Evolutionary conservation across 1,284 basidiomycete genomes (phyloP), one percentile per base, ranked within the genome.

Genomic region (Cryptococcus sp.): DNA sequence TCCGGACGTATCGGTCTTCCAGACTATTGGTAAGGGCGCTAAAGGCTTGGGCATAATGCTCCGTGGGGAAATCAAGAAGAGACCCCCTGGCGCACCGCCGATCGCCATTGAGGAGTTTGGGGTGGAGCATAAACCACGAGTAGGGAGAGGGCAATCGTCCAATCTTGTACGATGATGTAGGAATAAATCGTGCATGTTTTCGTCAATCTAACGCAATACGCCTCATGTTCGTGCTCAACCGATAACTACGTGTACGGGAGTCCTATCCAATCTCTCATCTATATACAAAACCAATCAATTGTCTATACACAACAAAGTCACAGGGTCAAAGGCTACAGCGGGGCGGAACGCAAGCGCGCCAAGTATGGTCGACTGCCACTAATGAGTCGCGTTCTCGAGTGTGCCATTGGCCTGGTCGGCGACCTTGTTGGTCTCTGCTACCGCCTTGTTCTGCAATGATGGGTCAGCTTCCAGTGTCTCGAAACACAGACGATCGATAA

Each of bases 11-110:
- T 59, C 65, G 31, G 56, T 65, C 23, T 77, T 76, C 62, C 59
- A 70, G 22, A 77, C 75, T 10, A 73, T 79, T 42, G 77, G 77
- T 0, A 65, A 66, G 52, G 77, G 77, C 47, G 76, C 77, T 1
- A 74, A 74, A 58, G 77, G 77, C 1, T 59, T 79, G 20, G 77
- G 77, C 2, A 73, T 77, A 53, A 77, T 77, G 73, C 67, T 79
- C 40, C 62, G 71, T 20, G 73, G 74, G 25, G 77, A 79, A 59
- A 61, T 76, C 31, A 71, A 69, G 54, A 62, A 69, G 53, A 53
- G 72, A 44, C 59, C 61, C 15, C 58, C 67, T 11, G 71, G 69
- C 3, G 66, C 68, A 1, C 61, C 65, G 16, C 38, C 50, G n/a
- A 67, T 76, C 23, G 42, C 35, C 3, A 72, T 78, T 11, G 62